Conservation (phyloP, 1,139 yeast genomes). For the Petasospora rhodanensis region DNA sequence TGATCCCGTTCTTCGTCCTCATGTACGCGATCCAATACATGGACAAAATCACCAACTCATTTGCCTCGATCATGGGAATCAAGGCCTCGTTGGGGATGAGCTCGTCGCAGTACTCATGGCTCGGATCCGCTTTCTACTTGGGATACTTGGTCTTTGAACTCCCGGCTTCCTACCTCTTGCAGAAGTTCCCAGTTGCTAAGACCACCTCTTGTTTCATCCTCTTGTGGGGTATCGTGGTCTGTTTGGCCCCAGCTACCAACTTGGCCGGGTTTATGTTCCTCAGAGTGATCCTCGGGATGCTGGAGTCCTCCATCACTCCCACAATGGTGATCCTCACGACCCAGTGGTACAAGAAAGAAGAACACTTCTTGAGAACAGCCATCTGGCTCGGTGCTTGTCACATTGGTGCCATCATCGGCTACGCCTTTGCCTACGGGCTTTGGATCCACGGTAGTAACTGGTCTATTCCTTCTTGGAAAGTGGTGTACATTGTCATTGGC, state of each 20-base stretch:
- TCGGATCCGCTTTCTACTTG: slow-evolving; percentile 40
- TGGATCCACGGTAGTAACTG: slow-evolving; percentile 31
- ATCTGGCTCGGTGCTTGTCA: slow-evolving; percentile 55
- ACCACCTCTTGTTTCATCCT: slow-evolving; percentile 23
- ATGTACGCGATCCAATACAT: slow-evolving; percentile 21
- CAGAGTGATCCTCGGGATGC: slow-evolving; percentile 43
- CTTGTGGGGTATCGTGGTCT: slow-evolving; percentile 46
- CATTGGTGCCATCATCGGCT: slow-evolving; percentile 37
- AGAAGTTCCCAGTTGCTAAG: slow-evolving; percentile 41
- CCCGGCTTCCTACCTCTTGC: slow-evolving; percentile 28
- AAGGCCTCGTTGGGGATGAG: slow-evolving; percentile 31
- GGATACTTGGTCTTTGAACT: slow-evolving; percentile 36
- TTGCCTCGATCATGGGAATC: slow-evolving; percentile 40
- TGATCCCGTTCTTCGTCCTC: slow-evolving; percentile 19
- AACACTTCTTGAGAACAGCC: slow-evolving; percentile 38
- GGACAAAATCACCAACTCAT: slow-evolving; percentile 21
- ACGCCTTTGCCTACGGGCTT: slow-evolving; percentile 47
- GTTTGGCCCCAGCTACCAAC: slow-evolving; percentile 37
- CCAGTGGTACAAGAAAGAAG: slow-evolving; percentile 51
- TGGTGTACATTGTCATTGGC: slow-evolving; percentile 46
- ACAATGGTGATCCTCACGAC: slow-evolving; percentile 50
- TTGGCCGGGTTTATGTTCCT: slow-evolving; percentile 16
- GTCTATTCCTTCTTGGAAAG: slow-evolving; percentile 43
- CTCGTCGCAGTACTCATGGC: slow-evolving; percentile 45
- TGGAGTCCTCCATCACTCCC: slow-evolving; percentile 48